These are phyloP conservation scores for Dendrothele bispora DNA, from an alignment of 768 basidiomycete genomes.

Conservation along the genomic window DNA sequence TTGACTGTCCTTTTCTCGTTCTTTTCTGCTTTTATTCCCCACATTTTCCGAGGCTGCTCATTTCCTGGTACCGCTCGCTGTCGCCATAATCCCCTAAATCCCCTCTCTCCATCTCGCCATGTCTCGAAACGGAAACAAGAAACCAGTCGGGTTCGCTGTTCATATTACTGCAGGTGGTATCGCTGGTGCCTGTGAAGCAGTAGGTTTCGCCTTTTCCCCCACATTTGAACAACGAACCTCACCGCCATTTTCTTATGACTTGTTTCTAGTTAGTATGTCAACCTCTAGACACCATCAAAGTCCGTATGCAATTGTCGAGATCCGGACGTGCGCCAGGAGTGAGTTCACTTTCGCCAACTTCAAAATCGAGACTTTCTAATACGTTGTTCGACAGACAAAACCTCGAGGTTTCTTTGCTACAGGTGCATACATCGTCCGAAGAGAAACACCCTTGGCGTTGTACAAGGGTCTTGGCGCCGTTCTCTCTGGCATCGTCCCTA, in stretches of 20 bases:
- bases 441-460: slow-evolving; percentile 92
- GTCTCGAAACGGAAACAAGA: slow-evolving; percentile 62
- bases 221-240: background rate
- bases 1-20: too few species aligned
- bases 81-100: too few species aligned
- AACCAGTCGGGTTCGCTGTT: slow-evolving; percentile 80
- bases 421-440: slow-evolving; percentile 78
- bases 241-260: background rate
- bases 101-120: slow-evolving; percentile 28
- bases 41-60: too few species aligned
- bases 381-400: slow-evolving; percentile 62
- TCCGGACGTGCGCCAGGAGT: slow-evolving; percentile 82
- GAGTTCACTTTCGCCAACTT: slow-evolving; percentile 25
- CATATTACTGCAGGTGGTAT: slow-evolving; percentile 95
- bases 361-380: slow-evolving; percentile 7
- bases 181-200: slow-evolving; percentile 92
- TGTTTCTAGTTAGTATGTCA: slow-evolving; percentile 70
- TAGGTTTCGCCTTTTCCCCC: slow-evolving; percentile 33
- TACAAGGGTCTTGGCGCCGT: slow-evolving; percentile 99
- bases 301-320: slow-evolving; percentile 97
- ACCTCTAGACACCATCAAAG: slow-evolving; percentile 98
- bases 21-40: too few species aligned
- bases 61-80: too few species aligned
- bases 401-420: slow-evolving; percentile 92
- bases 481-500: slow-evolving; percentile 94